Base-by-base conservation (phyloP, 495 filamentous ascomycete species). In the Penicillium nucicola region DNA sequence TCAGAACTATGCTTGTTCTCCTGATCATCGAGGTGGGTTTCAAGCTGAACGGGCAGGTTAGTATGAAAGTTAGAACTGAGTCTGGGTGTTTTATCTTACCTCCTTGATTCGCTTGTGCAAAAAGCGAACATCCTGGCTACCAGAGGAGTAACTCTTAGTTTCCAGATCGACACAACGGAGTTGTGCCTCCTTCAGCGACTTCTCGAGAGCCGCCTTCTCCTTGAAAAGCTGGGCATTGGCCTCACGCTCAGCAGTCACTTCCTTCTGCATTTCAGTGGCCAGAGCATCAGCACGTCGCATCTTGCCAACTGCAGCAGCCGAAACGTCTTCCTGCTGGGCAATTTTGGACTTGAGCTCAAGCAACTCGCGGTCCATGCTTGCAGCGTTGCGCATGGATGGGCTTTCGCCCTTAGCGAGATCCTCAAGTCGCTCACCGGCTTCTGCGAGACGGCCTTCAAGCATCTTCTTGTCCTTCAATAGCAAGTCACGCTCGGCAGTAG, bases 211-310 rank as follows among this genome's bases (percentile, higher is more conserved):
- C 1, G 89, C 88, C 69, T 96, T 98, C 48, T 97, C 90, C 68
- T 92, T 96, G 74, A 93, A 87, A 38, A 98, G 78, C 50, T 85
- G 83, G 12, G 85, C 84, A 57, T 86, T 92, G 35, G 78, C 77
- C 57, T 98, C 95, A 14, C 93, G 82, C 65, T 97, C 93, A 12
- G 82, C 84, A n/a, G 85, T 85, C 37, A 97, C 88, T 60, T 98
- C 93, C 69, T 95, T 95, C 64, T 97, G 92, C 50, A 93, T 86
- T 70, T 98, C 95, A 14, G 83, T 82, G 1, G 84, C 84, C 13
- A 98, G 74, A 32, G 90, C 89, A 62, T 98, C 93, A 0, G 95
- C 91, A 11, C 92, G 85, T n/a, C 93, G 81, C 93, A 98, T 98
- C 76, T 97, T 97, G 62, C 90, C 92, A 38, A 97, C 86, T 0